Conservation (phyloP, 2,329 filamentous ascomycete species). For the Cladophialophora bantiana region DNA sequence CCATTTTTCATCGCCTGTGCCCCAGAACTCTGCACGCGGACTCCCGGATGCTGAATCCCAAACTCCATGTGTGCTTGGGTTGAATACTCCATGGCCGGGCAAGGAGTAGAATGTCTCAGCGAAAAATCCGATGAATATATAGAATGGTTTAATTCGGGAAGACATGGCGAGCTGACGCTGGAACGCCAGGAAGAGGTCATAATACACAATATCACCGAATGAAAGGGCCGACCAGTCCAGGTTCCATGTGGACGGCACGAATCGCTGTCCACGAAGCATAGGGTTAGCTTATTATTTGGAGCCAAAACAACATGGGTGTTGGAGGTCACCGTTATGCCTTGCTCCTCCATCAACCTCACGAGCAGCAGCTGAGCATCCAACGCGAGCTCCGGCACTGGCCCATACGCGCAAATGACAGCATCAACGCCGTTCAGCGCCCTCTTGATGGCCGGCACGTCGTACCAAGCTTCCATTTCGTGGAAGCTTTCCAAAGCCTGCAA, state of each 20-base stretch:
- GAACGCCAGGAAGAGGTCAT: slow-evolving; percentile 12
- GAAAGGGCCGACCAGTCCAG: slow-evolving; percentile 13
- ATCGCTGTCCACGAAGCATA: not conserved
- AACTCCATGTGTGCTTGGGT: slow-evolving; percentile 14
- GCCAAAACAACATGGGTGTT: not conserved
- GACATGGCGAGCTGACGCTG: slow-evolving; percentile 17
- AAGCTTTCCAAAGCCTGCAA: slow-evolving; percentile 6
- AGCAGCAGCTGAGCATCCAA: slow-evolving; percentile 14
- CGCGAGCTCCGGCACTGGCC: slow-evolving; percentile 11
- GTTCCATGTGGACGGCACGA: slow-evolving; percentile 12
- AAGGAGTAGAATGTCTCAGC: slow-evolving; percentile 15
- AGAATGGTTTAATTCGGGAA: slow-evolving; percentile 11
- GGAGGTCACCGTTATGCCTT: slow-evolving; percentile 10
- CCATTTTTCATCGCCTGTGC: slow-evolving; percentile 17
- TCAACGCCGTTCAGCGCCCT: slow-evolving; percentile 7
- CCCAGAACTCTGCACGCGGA: slow-evolving; percentile 11
- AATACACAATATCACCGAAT: slow-evolving; percentile 11
- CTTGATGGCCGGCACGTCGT: slow-evolving; percentile 14
- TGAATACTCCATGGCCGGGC: slow-evolving; percentile 9
- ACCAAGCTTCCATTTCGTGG: slow-evolving; percentile 17
- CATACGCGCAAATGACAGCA: slow-evolving; percentile 16
- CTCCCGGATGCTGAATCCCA: not conserved
- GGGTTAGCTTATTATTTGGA: not conserved
- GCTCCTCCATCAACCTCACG: slow-evolving; percentile 15
- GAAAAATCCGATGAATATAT: slow-evolving; percentile 14